Percentiles rank a stretch among this genome's conserved stretches.
Evolutionary conservation across 805 yeast species (phyloP).

Genomic region (Starmerella potacharoeniae): DNA sequence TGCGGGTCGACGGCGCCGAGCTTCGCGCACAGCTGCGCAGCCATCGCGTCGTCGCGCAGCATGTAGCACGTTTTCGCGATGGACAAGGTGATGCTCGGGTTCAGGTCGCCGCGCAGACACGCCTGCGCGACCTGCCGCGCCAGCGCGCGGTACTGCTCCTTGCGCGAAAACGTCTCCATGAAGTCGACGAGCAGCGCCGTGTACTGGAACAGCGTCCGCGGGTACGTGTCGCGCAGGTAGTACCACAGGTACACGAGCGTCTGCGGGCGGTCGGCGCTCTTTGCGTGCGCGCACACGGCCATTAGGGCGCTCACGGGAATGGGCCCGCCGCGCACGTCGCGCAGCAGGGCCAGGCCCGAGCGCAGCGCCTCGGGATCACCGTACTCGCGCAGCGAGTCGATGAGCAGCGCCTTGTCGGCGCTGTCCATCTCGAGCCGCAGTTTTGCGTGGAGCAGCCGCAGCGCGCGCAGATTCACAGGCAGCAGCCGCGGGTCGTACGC

Average conservation of each 20-base stretch:
- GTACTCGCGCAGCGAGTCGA: conserved; percentile 7
- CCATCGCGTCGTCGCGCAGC: conserved; percentile 6
- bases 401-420: conserved; percentile 11
- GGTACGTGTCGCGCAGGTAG: conserved; percentile 8
- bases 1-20: neutral
- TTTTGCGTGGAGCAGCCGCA: neutral
- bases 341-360: conserved; percentile 6
- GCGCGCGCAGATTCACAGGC: conserved; percentile 15
- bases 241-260: conserved; percentile 8
- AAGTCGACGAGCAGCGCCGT: conserved; percentile 9
- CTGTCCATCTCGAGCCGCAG: conserved; percentile 5
- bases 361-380: conserved; percentile 10
- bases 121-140: conserved; percentile 12
- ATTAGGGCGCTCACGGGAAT: conserved; percentile 12
- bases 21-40: neutral
- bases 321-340: conserved; percentile 4
- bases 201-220: conserved; percentile 2
- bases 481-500: conserved; percentile 17
- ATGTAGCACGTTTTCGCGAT: conserved; percentile 13
- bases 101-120: conserved; percentile 3
- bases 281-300: conserved; percentile 8
- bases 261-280: neutral
- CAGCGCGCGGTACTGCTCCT: neutral
- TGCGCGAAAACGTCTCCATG: conserved; percentile 11
- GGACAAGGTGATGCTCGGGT: conserved; percentile 7